Percentiles rank a stretch among this genome's conserved stretches.
These are phyloP conservation scores for Pseudocercospora musae DNA, from an alignment of 2,329 filamentous ascomycete species.

Conservation along the genomic window DNA sequence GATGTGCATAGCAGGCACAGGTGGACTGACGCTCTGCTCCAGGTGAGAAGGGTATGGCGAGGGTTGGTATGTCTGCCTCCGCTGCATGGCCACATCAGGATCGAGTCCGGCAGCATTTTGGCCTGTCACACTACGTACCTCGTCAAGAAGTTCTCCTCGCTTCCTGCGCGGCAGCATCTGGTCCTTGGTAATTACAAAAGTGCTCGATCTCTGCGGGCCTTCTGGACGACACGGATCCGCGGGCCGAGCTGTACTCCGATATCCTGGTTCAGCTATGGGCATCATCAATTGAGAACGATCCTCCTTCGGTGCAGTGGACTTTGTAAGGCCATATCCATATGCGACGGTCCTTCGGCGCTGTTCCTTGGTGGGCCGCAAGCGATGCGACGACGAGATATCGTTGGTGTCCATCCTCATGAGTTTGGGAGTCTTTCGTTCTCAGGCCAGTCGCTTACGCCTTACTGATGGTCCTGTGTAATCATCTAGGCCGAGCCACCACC, in stretches of 20 bases:
- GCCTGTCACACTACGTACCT: not conserved
- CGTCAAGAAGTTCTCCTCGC: constrained; percentile 3
- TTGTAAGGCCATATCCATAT: not conserved
- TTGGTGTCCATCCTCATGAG: not conserved
- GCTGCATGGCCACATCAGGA: not conserved
- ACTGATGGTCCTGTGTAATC: not conserved
- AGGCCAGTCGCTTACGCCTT: not conserved
- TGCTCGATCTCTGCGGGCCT: not conserved
- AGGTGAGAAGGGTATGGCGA: not conserved
- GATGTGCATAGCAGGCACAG: not conserved
- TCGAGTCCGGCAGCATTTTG: not conserved
- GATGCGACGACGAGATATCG: not conserved
- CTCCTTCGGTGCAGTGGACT: not conserved
- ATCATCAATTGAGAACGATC: not conserved
- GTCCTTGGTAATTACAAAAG: not conserved
- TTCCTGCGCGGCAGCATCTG: constrained; percentile 1
- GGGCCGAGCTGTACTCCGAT: not conserved
- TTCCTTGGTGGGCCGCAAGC: not conserved
- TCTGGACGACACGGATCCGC: not conserved
- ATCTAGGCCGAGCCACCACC: not conserved
- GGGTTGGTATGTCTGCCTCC: not conserved
- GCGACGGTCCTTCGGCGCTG: not conserved
- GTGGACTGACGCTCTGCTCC: not conserved
- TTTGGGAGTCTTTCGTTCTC: not conserved
- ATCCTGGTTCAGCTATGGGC: not conserved